phyloP scores from a whole-genome alignment of 176 grass and related monocot species.

The Triticum timopheevii region DNA sequence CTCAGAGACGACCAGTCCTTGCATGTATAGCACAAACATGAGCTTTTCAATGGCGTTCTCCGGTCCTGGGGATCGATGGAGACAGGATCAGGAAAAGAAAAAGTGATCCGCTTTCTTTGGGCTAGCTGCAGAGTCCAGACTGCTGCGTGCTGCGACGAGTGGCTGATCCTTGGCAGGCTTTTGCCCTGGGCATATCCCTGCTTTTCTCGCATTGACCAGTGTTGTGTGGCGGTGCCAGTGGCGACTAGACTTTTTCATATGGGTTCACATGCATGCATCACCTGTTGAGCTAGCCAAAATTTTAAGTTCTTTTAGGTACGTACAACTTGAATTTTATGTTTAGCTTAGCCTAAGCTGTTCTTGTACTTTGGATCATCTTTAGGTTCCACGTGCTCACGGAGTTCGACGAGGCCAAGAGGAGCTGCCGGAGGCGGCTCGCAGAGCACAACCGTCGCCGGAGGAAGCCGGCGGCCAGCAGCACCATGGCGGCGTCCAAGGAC shows the following conservation, averaged over 20 bases:
- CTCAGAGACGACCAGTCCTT: too few species aligned
- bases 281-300: neutral
- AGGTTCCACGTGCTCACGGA: slow-evolving; percentile 74
- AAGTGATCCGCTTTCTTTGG: slow-evolving; percentile 7
- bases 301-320: neutral
- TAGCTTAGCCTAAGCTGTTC: neutral
- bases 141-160: neutral
- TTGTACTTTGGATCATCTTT: neutral
- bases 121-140: neutral
- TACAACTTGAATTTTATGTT: neutral
- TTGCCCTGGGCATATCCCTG: slow-evolving; percentile 33
- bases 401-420: slow-evolving; percentile 77
- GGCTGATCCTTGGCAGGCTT: slow-evolving; percentile 24
- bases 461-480: slow-evolving; percentile 44
- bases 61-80: slow-evolving; percentile 21
- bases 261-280: neutral
- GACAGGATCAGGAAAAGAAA: slow-evolving; percentile 6
- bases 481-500: neutral
- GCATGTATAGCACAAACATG: neutral
- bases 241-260: neutral
- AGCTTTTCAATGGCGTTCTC: neutral
- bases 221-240: neutral
- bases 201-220: slow-evolving; percentile 16
- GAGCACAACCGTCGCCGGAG: slow-evolving; percentile 86
- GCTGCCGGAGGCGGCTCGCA: slow-evolving; percentile 70